Base-by-base conservation (phyloP, 192 early-diverging fungal genomes). In the Umbelopsis sp. region DNA sequence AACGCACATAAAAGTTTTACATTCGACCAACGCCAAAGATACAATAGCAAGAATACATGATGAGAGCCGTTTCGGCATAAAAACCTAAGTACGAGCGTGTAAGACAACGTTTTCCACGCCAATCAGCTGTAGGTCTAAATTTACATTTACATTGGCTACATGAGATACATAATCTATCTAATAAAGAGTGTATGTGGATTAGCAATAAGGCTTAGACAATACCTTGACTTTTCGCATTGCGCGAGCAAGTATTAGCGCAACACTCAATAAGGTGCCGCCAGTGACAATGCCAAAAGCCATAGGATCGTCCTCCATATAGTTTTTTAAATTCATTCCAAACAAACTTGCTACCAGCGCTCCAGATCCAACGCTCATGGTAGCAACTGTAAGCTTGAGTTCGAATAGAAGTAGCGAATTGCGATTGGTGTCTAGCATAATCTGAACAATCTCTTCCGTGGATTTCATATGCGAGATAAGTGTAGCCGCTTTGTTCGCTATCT, bases 311-410 rank as follows among this genome's bases (percentile, higher is more conserved):
- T 97, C 95, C 37, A 95, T 76, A 52, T 84, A 82, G 64, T 87
- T 93, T 55, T 86, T 75, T 66, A 97, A 78, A 79, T 97, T 97
- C 95, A 97, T 97, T 25, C 95, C 95, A 70, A 95, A 93, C 10
- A 97, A 67, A 37, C 88, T 83, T 1, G 92, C 89, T 58, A 94
- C 71, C 35, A 95, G 81, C 10, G 91, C 89, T 21, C 93, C 92
- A 15, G 86, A 82, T 2, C 67, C 74, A 33, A 95, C 81, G 2
- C 89, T 89, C 16, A 93, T 81, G 5, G 92, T 95, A 7, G 90
- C 84, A 50, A 97, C 91, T 22, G 92, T 91, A 33, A 95, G 86
- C 46, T 87, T 76, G 66, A 94, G 87, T 76, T 97, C 95, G 73
- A 91, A 91, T 61, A 93, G 82, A 74, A 97, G 79, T 37, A 97